phyloP scores from a whole-genome alignment of 2,329 filamentous ascomycete genomes.

The Whalleya microplaca region DNA sequence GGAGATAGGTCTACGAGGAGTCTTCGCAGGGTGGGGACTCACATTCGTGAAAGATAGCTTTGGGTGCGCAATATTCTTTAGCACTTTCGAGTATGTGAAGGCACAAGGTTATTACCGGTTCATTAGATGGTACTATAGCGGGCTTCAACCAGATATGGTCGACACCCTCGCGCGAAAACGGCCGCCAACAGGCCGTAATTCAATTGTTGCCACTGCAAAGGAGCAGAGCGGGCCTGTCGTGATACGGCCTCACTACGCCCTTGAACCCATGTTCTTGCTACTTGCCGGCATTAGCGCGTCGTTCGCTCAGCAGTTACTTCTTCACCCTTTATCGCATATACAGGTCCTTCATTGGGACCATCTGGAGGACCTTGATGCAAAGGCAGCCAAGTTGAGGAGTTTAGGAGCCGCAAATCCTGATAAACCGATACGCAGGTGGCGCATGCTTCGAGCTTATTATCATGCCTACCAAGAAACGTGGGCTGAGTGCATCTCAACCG shows the following conservation, averaged over 20 bases:
- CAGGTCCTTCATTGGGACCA: conserved; percentile 75
- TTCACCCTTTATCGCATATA: conserved; percentile 73
- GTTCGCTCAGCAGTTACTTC: conserved; percentile 67
- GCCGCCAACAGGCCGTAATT: conserved; percentile 32
- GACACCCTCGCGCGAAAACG: conserved; percentile 53
- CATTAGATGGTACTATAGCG: conserved; percentile 71
- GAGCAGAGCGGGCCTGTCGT: conserved; percentile 43
- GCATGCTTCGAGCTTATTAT: conserved; percentile 68
- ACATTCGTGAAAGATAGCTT: conserved; percentile 71
- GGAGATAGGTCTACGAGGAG: conserved; percentile 73
- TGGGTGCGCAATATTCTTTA: conserved; percentile 74
- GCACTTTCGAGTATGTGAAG: conserved; percentile 76
- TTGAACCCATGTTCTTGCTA: conserved; percentile 74
- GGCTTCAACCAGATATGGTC: conserved; percentile 55
- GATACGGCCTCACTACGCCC: conserved; percentile 74
- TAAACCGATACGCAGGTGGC: conserved; percentile 45
- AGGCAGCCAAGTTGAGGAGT: conserved; percentile 51
- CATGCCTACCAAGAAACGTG: conserved; percentile 72
- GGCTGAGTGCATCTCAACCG: conserved; percentile 61
- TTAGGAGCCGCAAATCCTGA: conserved; percentile 37
- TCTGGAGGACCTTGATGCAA: conserved; percentile 71
- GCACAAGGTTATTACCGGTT: conserved; percentile 74
- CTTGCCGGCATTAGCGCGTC: conserved; percentile 71
- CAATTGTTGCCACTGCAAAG: conserved; percentile 26
- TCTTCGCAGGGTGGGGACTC: conserved; percentile 75